Base-by-base conservation (phyloP, 2,329 filamentous ascomycete species). In the Penicillium rolfsii region DNA sequence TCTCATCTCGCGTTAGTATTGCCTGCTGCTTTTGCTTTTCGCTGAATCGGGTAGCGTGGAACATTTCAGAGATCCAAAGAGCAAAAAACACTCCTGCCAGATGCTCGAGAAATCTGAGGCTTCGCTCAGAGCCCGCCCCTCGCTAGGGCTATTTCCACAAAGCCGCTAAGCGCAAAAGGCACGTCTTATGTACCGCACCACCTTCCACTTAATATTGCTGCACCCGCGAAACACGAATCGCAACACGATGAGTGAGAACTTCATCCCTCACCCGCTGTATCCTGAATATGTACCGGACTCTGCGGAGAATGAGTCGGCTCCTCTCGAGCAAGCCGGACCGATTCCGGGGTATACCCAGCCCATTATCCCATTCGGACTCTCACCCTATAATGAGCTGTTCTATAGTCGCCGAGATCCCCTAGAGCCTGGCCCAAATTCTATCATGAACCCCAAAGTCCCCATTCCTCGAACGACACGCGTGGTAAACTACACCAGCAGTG, bases 381-480 rank as follows among this genome's bases (percentile, higher is more conserved):
- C 61, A 26, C 58, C 57, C 48, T 64, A 55, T 56, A 58, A 58
- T 49, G 70, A 71, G 7, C 41, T 50, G 35, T 35, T 63, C 43
- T 45, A 63, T 56, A 62, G 58, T 48, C 52, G 62, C 53, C 61
- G 57, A 36, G 53, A 56, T 48, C 26, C 22, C 46, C 56, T 65
- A 70, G 40, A 43, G 57, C 52, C 55, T 60, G 19, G 16, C 43
- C 40, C 64, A 33, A 58, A 50, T 8, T 35, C 58, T 43, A 61
- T 64, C 19, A 45, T 57, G 36, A 73, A 71, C 57, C 64, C 70
- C 8, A 75, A 74, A 64, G 72, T 75, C 8, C 58, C 70, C 26
- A 75, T 75, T 12, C 71, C 73, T 12, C 66, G 73, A 36, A 67
- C 66, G n/a, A 54, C 64, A 9, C 67, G 64, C 35, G 43, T 70